Conservation (phyloP, 2,329 filamentous ascomycete species). For the Ascocoryne sarcoides region DNA sequence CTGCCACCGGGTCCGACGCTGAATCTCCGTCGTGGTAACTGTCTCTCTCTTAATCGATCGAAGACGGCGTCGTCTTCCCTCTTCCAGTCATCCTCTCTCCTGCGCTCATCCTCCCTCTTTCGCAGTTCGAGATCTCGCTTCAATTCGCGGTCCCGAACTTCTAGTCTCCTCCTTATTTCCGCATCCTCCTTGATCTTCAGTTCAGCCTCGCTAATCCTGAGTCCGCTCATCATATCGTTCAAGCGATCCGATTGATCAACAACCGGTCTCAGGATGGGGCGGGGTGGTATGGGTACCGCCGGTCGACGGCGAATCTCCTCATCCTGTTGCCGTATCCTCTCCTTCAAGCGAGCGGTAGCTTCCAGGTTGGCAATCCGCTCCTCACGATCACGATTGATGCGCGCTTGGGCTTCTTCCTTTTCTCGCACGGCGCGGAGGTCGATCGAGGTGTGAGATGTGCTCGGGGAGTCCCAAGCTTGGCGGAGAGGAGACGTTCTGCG, state of each 20-base stretch:
- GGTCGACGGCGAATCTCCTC: constrained; percentile 24
- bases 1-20: constrained; percentile 19
- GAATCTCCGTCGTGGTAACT: constrained; percentile 16
- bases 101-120: neutral
- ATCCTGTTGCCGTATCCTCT: constrained; percentile 20
- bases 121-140: too few species aligned
- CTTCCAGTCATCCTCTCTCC: constrained; percentile 6
- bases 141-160: constrained; percentile 9
- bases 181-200: constrained; percentile 6
- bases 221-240: constrained; percentile 12
- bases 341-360: constrained; percentile 11
- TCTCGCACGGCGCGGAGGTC: constrained; percentile 11
- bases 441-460: constrained; percentile 18
- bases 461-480: constrained; percentile 17
- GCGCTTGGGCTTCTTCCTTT: constrained; percentile 8
- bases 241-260: constrained; percentile 15
- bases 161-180: constrained; percentile 10
- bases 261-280: constrained; percentile 12
- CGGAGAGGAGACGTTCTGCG: constrained; percentile 8
- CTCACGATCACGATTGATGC: constrained; percentile 9
- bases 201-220: constrained; percentile 8
- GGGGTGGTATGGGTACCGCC: constrained; percentile 18
- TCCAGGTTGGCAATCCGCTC: constrained; percentile 10
- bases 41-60: constrained; percentile 18
- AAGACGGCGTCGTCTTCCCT: constrained; percentile 18